Percentiles rank a stretch among this genome's conserved stretches.
phyloP scores from a whole-genome alignment of 2,329 filamentous ascomycete genomes.

The Colletotrichum neosansevieriae region DNA sequence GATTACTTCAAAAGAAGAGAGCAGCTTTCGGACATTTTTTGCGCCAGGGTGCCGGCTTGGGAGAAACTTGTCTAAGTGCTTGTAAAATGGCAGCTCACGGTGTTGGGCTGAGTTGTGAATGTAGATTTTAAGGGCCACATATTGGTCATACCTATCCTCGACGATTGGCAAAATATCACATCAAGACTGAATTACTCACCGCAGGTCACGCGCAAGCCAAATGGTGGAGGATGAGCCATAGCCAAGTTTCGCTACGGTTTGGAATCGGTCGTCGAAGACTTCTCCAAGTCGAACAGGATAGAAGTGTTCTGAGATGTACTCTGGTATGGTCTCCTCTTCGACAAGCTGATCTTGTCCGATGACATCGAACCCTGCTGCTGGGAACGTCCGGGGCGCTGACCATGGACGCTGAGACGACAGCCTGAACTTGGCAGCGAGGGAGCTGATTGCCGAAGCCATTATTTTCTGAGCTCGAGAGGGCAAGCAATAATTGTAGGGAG shows the following conservation, averaged over 20 bases:
- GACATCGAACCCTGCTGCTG: slow-evolving; percentile 40
- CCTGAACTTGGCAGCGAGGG: not conserved
- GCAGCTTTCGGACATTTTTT: slow-evolving; percentile 42
- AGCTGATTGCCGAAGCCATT: not conserved
- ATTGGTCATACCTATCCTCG: slow-evolving; percentile 42
- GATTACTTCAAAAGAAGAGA: slow-evolving; percentile 42
- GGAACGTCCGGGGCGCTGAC: slow-evolving; percentile 37
- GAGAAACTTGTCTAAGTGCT: slow-evolving; percentile 23
- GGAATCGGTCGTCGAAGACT: slow-evolving; percentile 50
- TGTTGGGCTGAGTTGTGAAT: slow-evolving; percentile 43
- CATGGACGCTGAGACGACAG: not conserved
- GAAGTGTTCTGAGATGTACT: slow-evolving; percentile 50
- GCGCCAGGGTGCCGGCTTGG: slow-evolving; percentile 33
- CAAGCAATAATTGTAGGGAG: not conserved
- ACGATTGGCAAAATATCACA: not conserved
- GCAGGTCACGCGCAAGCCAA: slow-evolving; percentile 51
- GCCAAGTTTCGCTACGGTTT: slow-evolving; percentile 55
- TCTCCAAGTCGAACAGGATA: slow-evolving; percentile 55
- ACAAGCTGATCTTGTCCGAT: slow-evolving; percentile 40
- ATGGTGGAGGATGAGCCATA: slow-evolving; percentile 56
- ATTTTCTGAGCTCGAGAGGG: not conserved
- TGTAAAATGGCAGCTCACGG: slow-evolving; percentile 44
- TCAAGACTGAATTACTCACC: not conserved
- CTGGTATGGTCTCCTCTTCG: slow-evolving; percentile 54
- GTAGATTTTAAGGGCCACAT: slow-evolving; percentile 50